Conservation (phyloP, 1,284 basidiomycete genomes). For the Chalciporus piperatoides region DNA sequence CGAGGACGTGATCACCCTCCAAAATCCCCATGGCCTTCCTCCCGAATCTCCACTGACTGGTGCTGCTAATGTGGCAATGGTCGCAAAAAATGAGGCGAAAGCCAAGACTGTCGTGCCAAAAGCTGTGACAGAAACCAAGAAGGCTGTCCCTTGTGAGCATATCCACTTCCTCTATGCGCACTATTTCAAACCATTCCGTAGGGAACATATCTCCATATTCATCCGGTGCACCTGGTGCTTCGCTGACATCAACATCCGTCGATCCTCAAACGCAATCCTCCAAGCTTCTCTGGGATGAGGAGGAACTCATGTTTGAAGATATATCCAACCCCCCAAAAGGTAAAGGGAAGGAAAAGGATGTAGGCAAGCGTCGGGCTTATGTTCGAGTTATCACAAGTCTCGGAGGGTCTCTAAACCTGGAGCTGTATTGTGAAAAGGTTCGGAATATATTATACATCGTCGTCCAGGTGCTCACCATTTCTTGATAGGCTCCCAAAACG, state of each 20-base stretch:
- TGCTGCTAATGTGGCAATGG: slow-evolving; percentile 27
- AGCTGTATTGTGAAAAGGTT: slow-evolving; percentile 89
- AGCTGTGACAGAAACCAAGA: slow-evolving; percentile 45
- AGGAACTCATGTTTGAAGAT: slow-evolving; percentile 92
- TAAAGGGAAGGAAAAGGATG: slow-evolving; percentile 89
- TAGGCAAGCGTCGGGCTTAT: slow-evolving; percentile 85
- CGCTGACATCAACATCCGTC: slow-evolving; percentile 88
- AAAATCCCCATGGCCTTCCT: slow-evolving; percentile 78
- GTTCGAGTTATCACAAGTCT: slow-evolving; percentile 88
- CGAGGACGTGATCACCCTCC: slow-evolving; percentile 88
- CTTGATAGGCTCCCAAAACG: slow-evolving; percentile 83
- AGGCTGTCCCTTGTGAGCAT: slow-evolving; percentile 59
- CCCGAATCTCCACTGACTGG: slow-evolving; percentile 48
- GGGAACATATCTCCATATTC: slow-evolving; percentile 93
- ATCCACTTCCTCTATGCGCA: slow-evolving; percentile 1
- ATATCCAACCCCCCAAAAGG: slow-evolving; percentile 73
- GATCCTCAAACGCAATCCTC: slow-evolving; percentile 77
- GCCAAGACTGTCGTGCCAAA: slow-evolving; percentile 36
- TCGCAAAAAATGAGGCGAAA: slow-evolving; percentile 32
- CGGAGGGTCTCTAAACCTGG: slow-evolving; percentile 84
- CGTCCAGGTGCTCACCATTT: not conserved
- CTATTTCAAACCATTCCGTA: slow-evolving; percentile 28
- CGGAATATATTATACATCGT: not conserved
- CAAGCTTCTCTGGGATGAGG: slow-evolving; percentile 88
- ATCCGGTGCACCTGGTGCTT: slow-evolving; percentile 87